A percentile compares a stretch with the other conserved stretches of the same genome.
Evolutionary conservation across 2,329 filamentous ascomycete genomes (phyloP).

Genomic region (Fusarium chuoi): DNA sequence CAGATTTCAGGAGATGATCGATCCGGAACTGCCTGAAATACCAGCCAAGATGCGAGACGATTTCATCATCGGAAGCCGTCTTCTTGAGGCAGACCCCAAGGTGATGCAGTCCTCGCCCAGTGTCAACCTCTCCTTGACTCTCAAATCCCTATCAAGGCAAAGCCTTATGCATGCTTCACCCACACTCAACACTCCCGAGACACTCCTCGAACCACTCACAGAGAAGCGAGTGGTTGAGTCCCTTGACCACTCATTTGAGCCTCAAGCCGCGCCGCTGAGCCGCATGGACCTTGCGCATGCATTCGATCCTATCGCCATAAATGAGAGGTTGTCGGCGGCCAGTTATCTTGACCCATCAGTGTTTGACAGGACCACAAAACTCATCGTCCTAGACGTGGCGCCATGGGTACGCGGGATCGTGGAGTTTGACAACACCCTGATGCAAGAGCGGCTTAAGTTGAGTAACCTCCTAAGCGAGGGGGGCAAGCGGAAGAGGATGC

Average conservation of each 20-base stretch:
- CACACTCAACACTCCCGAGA: background rate
- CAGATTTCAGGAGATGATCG: slow-evolving; percentile 62
- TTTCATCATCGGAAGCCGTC: slow-evolving; percentile 58
- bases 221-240: slow-evolving; percentile 49
- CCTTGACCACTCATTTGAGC: slow-evolving; percentile 53
- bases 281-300: slow-evolving; percentile 67
- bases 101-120: slow-evolving; percentile 45
- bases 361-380: slow-evolving; percentile 76
- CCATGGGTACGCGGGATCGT: slow-evolving; percentile 92
- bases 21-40: slow-evolving; percentile 71
- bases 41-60: slow-evolving; percentile 60
- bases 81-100: slow-evolving; percentile 58
- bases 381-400: slow-evolving; percentile 81
- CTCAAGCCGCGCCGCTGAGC: slow-evolving; percentile 47
- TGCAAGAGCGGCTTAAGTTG: slow-evolving; percentile 72
- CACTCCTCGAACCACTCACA: slow-evolving; percentile 43
- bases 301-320: slow-evolving; percentile 68
- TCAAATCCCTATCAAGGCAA: slow-evolving; percentile 47
- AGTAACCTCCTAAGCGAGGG: slow-evolving; percentile 71
- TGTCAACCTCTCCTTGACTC: slow-evolving; percentile 43
- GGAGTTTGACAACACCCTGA: slow-evolving; percentile 76
- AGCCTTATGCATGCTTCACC: slow-evolving; percentile 19
- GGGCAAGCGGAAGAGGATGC: slow-evolving; percentile 61
- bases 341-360: slow-evolving; percentile 72
- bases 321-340: slow-evolving; percentile 54